Conservation (phyloP, 306 rosid species). For the Alnus glutinosa region DNA sequence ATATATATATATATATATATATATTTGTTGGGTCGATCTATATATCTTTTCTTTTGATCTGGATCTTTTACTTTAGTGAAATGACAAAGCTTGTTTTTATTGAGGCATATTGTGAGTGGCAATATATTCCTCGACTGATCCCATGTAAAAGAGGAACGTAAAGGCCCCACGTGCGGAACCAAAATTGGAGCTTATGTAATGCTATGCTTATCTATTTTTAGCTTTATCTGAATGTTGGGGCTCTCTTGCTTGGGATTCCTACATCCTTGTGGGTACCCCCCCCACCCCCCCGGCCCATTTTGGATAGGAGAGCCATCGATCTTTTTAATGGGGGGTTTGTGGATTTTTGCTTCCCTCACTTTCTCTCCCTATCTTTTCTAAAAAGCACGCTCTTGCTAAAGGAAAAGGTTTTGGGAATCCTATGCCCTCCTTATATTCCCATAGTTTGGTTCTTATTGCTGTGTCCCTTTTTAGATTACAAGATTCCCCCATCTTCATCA, state of each 20-base stretch:
- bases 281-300: conserved; percentile 7
- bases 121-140: conserved; percentile 54
- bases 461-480: conserved; percentile 63
- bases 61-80: conserved; percentile 21
- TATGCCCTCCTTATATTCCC: conserved; percentile 80
- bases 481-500: conserved; percentile 41
- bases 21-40: no score
- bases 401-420: conserved; percentile 79
- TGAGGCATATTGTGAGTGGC: conserved; percentile 26
- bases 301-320: conserved; percentile 58
- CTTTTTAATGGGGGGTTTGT: conserved; percentile 50
- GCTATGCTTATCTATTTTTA: conserved; percentile 32
- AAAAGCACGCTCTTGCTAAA: conserved; percentile 66
- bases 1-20: no score
- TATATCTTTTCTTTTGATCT: background rate
- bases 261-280: conserved; percentile 64
- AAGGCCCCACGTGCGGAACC: conserved; percentile 90
- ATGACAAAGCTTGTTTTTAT: conserved; percentile 27
- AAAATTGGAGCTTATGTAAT: conserved; percentile 49
- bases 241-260: conserved; percentile 88
- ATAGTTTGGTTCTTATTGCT: conserved; percentile 56
- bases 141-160: conserved; percentile 47
- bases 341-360: conserved; percentile 58
- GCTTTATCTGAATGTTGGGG: conserved; percentile 66
- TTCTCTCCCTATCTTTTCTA: conserved; percentile 61